Conservation (phyloP, 352 stramenopile genomes). For the Globisporangium radiosum region DNA sequence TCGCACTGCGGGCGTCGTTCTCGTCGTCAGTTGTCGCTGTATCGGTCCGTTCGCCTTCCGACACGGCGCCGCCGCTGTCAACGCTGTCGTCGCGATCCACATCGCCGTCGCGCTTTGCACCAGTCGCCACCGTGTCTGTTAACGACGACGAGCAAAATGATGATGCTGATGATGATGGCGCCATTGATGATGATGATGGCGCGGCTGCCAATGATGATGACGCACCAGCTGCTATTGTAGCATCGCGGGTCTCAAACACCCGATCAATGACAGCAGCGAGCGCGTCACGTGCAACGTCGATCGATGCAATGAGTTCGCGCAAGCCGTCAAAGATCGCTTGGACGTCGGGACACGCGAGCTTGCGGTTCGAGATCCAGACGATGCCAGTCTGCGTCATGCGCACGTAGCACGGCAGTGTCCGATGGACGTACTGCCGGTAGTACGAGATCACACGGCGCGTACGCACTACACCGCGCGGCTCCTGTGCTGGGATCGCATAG, state of each 20-base stretch:
- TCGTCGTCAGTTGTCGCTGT: constrained; percentile 15
- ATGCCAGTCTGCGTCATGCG: constrained; percentile 1
- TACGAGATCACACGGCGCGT: constrained; percentile 14
- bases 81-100: neutral
- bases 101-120: neutral
- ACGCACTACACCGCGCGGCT: constrained; percentile 7
- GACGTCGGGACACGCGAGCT: neutral
- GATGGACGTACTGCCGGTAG: constrained; percentile 19
- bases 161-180: neutral
- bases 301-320: constrained; percentile 36
- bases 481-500: constrained; percentile 12
- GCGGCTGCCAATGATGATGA: neutral
- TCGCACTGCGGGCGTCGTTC: constrained; percentile 6
- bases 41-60: constrained; percentile 12
- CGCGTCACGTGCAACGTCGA: constrained; percentile 33
- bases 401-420: constrained; percentile 14
- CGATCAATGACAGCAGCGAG: constrained; percentile 32
- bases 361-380: neutral
- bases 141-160: neutral
- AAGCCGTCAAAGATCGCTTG: constrained; percentile 13
- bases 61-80: neutral
- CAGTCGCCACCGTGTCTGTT: neutral
- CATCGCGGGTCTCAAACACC: constrained; percentile 7
- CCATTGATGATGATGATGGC: constrained; percentile 1
- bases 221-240: constrained; percentile 11